Conservation (phyloP, 176 grass and related monocot genomes). For the Canna indica region DNA sequence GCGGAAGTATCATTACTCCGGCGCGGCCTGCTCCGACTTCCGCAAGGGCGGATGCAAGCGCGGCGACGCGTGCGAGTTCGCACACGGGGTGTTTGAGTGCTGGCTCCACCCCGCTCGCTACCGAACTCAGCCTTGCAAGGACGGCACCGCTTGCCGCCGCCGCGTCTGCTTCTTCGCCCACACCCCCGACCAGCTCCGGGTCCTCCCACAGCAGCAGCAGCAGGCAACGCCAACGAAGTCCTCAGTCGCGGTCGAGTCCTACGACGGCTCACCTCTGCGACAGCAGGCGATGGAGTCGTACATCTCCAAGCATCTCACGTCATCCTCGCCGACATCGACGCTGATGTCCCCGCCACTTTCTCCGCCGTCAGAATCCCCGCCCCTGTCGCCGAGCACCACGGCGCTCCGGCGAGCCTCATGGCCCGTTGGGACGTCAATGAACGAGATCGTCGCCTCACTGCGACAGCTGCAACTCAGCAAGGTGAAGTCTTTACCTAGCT, state of each 20-base stretch:
- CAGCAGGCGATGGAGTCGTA: conserved; percentile 9
- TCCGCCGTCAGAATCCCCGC: neutral
- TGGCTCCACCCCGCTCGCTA: conserved; percentile 16
- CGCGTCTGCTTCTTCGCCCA: conserved; percentile 17
- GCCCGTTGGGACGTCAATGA: neutral
- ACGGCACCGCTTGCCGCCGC: conserved; percentile 15
- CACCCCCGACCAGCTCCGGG: conserved; percentile 8
- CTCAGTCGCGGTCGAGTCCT: neutral
- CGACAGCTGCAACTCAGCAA: neutral
- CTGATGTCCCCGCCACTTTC: conserved; percentile 1
- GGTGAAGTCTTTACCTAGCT: neutral
- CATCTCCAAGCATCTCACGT: neutral
- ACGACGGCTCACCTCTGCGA: conserved; percentile 7
- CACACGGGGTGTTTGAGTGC: conserved; percentile 17
- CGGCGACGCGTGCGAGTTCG: conserved; percentile 12
- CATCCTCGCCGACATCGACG: neutral
- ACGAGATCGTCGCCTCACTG: conserved; percentile 7
- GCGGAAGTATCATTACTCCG: conserved; percentile 24
- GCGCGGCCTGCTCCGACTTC: conserved; percentile 33
- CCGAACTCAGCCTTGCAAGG: conserved; percentile 14
- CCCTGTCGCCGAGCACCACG: neutral
- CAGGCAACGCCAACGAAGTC: neutral
- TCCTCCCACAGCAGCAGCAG: conserved; percentile 13
- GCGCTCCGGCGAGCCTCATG: neutral
- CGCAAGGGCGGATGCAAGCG: conserved; percentile 14